Percentiles rank a stretch among this genome's conserved stretches.
Evolutionary conservation across 352 stramenopile genomes (phyloP).

Genomic region (Pythium sukuiense): DNA sequence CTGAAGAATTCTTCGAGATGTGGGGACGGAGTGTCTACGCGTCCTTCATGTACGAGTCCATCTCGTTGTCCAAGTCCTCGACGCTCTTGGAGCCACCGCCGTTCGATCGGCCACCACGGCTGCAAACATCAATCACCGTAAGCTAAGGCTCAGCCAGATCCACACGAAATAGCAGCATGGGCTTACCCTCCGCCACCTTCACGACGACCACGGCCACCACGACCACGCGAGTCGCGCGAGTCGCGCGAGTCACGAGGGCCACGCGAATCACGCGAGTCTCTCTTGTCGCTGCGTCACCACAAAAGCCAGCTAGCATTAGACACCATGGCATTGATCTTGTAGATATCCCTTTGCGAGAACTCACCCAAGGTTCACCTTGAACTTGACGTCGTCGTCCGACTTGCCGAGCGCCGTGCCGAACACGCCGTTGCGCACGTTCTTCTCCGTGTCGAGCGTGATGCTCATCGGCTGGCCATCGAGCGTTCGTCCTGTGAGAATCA

Average conservation of each 20-base stretch:
- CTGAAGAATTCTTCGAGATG: not conserved
- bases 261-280: slow-evolving; percentile 3
- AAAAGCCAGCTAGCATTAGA: not conserved
- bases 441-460: slow-evolving; percentile 66
- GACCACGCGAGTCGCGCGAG: not conserved
- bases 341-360: slow-evolving; percentile 3
- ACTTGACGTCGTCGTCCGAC: slow-evolving; percentile 67
- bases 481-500: slow-evolving; percentile 47
- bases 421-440: slow-evolving; percentile 73
- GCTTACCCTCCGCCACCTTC: slow-evolving; percentile 39
- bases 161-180: too few species aligned
- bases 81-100: slow-evolving; percentile 42
- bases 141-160: slow-evolving; percentile 13
- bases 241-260: not conserved
- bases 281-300: slow-evolving; percentile 13
- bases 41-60: slow-evolving; percentile 89
- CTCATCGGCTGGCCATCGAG: slow-evolving; percentile 76
- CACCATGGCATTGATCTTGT: not conserved
- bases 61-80: slow-evolving; percentile 81
- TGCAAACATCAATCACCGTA: slow-evolving; percentile 13
- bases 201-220: slow-evolving; percentile 31
- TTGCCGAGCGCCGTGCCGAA: slow-evolving; percentile 70
- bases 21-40: slow-evolving; percentile 32
- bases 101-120: slow-evolving; percentile 33
- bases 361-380: slow-evolving; percentile 81